Percentiles rank a stretch among this genome's conserved stretches.
phyloP scores from a whole-genome alignment of 768 basidiomycete species.

The Trametes gibbosa region DNA sequence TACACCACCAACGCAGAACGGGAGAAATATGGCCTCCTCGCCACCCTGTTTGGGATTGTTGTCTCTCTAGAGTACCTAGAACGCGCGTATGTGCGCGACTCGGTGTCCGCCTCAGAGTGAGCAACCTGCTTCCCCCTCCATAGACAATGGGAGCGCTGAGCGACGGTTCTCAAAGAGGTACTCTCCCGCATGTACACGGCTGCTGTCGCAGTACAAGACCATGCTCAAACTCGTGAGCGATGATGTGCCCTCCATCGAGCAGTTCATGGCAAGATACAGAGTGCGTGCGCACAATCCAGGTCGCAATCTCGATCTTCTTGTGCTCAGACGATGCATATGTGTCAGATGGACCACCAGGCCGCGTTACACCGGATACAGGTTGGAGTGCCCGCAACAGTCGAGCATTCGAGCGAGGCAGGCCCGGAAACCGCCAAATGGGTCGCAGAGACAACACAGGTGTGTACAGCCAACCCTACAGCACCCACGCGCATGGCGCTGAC shows the following conservation, averaged over 20 bases:
- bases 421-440: conserved; percentile 96
- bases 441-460: conserved; percentile 93
- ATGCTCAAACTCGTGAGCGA: conserved; percentile 95
- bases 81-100: conserved; percentile 91
- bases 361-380: conserved; percentile 87
- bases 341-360: conserved; percentile 91
- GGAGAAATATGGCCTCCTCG: conserved; percentile 82
- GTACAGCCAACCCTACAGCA: conserved; percentile 12
- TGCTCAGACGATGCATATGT: neutral
- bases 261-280: conserved; percentile 87
- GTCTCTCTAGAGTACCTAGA: conserved; percentile 93
- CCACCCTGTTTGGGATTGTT: conserved; percentile 89
- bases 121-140: conserved; percentile 26
- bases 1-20: conserved; percentile 86
- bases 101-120: conserved; percentile 87
- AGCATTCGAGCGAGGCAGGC: conserved; percentile 90
- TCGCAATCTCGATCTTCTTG: neutral
- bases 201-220: conserved; percentile 97
- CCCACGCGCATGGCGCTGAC: neutral
- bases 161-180: conserved; percentile 60
- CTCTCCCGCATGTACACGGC: conserved; percentile 89
- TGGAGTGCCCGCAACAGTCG: conserved; percentile 94
- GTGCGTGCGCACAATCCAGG: conserved; percentile 45
- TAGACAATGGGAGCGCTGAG: conserved; percentile 25
- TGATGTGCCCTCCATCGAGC: conserved; percentile 79